Evolutionary conservation across 73 alveolate genomes (phyloP), one percentile per base, ranked within the genome.

Genomic region (Symbiodinium natans): DNA sequence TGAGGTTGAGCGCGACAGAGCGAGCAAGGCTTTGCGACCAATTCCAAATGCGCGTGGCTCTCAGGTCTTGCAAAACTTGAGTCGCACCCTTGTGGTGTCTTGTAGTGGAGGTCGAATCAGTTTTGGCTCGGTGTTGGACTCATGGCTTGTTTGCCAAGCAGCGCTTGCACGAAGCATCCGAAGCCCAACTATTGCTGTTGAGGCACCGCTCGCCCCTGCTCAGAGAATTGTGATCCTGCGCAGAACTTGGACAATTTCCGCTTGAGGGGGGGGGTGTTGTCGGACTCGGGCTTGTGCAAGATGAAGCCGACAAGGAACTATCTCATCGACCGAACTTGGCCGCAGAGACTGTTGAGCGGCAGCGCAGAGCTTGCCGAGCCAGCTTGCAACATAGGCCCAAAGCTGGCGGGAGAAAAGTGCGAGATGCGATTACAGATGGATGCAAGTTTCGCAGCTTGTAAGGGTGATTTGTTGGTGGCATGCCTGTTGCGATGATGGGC

Each of bases 251-350:
- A 9, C 80, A 23, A 9, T 29, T n/a, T n/a, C n/a, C n/a, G n/a
- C n/a, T n/a, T n/a, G n/a, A n/a, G n/a, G n/a, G n/a, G n/a, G n/a
- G n/a, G n/a, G n/a, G n/a, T n/a, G n/a, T n/a, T n/a, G n/a, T n/a
- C n/a, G n/a, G n/a, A n/a, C n/a, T n/a, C n/a, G n/a, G n/a, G n/a
- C n/a, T n/a, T n/a, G n/a, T n/a, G n/a, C n/a, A n/a, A n/a, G n/a
- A n/a, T n/a, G n/a, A n/a, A n/a, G 59, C 59, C 21, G 13, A 46
- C 29, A 25, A 88, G 95, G 95, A 88, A 88, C 86, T 88, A 88
- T 41, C 86, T 88, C 46, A 23, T 88, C 25, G 95, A 88, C 48
- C 31, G 86, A 36, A 27, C 36, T 27, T 88, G 95, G 95, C 77
- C 74, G 41, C 95, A 86, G 41, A 84, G 92, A 84, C 82, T 86